phyloP scores from a whole-genome alignment of 352 stramenopile genomes.

The Chrysophaeum taylorii region DNA sequence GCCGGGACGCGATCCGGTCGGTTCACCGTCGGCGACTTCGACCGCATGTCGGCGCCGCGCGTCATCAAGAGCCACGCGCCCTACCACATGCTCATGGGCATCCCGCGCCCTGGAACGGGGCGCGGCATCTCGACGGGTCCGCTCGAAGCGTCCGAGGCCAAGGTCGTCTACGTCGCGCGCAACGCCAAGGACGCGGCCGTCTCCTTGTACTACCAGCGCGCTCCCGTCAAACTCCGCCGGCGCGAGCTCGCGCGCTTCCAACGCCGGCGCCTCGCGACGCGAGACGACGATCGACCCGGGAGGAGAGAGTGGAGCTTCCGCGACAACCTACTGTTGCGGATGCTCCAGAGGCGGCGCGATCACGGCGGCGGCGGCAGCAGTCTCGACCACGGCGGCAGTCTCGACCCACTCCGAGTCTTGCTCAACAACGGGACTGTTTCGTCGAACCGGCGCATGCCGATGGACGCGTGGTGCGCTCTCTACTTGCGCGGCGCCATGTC shows the following conservation, averaged over 20 bases:
- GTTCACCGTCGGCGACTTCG: neutral
- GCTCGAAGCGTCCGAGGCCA: neutral
- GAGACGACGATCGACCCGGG: too few species aligned
- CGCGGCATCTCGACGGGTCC: too few species aligned
- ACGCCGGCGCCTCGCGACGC: too few species aligned
- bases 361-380: too few species aligned
- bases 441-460: neutral
- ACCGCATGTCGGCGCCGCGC: neutral
- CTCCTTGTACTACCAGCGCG: constrained; percentile 8
- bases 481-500: neutral
- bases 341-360: too few species aligned
- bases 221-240: neutral
- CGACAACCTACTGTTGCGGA: too few species aligned
- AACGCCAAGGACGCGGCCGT: constrained; percentile 15
- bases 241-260: too few species aligned
- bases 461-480: constrained; percentile 9
- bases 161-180: constrained; percentile 8
- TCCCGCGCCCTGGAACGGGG: too few species aligned
- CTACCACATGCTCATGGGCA: neutral
- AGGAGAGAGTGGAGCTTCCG: too few species aligned
- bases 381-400: too few species aligned
- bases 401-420: too few species aligned
- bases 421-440: too few species aligned
- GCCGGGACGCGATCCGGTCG: neutral
- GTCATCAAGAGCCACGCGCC: constrained; percentile 9